Evolutionary conservation across 1,284 basidiomycete genomes (phyloP).

Genomic region (Mycena citricolor): DNA sequence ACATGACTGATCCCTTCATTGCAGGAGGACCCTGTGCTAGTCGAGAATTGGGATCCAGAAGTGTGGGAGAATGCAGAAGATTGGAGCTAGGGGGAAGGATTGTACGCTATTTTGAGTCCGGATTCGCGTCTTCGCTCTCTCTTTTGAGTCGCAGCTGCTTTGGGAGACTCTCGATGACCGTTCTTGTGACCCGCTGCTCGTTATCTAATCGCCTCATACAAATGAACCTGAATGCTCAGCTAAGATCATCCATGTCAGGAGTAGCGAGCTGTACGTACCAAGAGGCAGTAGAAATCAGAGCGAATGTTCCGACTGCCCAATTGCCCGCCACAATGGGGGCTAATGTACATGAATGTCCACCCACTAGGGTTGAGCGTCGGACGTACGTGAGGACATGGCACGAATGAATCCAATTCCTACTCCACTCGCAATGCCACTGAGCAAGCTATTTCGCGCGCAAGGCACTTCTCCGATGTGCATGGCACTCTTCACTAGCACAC

Average conservation of each 20-base stretch:
- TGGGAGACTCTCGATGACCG: conserved; percentile 19
- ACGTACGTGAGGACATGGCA: conserved; percentile 43
- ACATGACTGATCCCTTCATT: neutral
- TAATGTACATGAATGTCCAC: conserved; percentile 23
- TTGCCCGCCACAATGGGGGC: conserved; percentile 45
- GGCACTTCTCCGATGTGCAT: conserved; percentile 53
- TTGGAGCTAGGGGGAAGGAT: conserved; percentile 37
- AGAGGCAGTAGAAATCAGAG: conserved; percentile 41
- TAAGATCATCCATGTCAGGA: neutral
- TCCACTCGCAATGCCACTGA: conserved; percentile 47
- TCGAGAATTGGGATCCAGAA: conserved; percentile 72
- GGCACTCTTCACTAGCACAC: conserved; percentile 34
- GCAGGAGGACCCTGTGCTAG: conserved; percentile 64
- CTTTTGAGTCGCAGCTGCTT: conserved; percentile 35
- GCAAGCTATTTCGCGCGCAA: conserved; percentile 56
- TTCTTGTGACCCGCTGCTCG: conserved; percentile 21
- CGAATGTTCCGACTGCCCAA: conserved; percentile 47
- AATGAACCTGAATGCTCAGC: conserved; percentile 1
- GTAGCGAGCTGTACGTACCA: too few species aligned
- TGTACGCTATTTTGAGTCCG: conserved; percentile 10
- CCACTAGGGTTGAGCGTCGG: neutral
- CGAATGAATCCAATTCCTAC: conserved; percentile 52
- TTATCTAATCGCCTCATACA: conserved; percentile 13
- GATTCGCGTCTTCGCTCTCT: conserved; percentile 33
- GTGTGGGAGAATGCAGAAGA: conserved; percentile 48